Conservation (phyloP, 192 early-diverging fungal genomes). For the Irineochytrium annulatum region DNA sequence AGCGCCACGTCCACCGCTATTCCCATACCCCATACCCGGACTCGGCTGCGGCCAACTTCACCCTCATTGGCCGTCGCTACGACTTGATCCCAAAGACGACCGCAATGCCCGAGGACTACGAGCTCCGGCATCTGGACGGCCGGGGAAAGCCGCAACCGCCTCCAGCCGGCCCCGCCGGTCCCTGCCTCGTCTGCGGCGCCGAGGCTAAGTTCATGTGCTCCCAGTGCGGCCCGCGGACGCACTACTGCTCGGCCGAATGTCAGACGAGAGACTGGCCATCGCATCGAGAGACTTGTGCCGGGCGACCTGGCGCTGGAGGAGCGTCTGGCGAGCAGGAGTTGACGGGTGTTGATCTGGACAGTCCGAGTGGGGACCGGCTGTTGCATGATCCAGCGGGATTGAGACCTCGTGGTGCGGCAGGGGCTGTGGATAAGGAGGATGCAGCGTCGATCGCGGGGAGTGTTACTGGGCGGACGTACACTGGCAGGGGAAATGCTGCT, state of each 20-base stretch:
- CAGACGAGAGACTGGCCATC: conserved; percentile 5
- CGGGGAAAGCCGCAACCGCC: too few relatives aligned
- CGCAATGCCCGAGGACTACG: too few relatives aligned
- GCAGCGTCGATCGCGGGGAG: not conserved
- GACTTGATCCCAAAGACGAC: too few relatives aligned
- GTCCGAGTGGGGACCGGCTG: not conserved
- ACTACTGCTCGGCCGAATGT: conserved; percentile 13
- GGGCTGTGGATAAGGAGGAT: too few relatives aligned
- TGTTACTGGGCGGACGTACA: not conserved
- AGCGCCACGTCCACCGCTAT: too few relatives aligned
- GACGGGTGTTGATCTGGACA: not conserved
- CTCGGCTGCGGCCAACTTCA: too few relatives aligned
- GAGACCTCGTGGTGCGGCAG: not conserved
- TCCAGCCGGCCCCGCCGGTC: not conserved
- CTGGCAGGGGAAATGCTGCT: not conserved
- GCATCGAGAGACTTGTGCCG: not conserved
- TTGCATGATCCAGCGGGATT: not conserved
- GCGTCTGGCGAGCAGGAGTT: not conserved
- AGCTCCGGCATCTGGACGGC: too few relatives aligned
- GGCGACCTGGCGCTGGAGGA: not conserved
- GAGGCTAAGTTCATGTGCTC: conserved; percentile 14
- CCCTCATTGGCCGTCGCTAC: too few relatives aligned
- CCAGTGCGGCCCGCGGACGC: not conserved
- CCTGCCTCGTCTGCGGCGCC: not conserved
- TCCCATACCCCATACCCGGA: too few relatives aligned